These are phyloP conservation scores for Krasilnikovozyma curviuscula DNA, from an alignment of 768 basidiomycete genomes.

Conservation along the genomic window DNA sequence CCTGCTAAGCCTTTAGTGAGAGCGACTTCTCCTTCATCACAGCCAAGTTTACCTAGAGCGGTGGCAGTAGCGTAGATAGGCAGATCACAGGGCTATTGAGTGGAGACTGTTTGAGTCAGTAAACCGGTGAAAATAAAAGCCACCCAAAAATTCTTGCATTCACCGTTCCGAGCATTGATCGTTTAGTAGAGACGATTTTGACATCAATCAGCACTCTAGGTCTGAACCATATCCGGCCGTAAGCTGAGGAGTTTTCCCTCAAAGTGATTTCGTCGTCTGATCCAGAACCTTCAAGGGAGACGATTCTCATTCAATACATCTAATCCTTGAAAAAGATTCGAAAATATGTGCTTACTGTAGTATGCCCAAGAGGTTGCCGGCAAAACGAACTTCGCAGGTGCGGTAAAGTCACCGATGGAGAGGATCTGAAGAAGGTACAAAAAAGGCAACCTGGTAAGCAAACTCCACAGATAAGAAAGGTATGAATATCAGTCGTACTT, in stretches of 20 bases:
- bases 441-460: neutral
- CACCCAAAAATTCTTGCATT: neutral
- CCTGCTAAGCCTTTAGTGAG: constrained; percentile 74
- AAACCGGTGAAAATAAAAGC: constrained; percentile 30
- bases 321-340: neutral
- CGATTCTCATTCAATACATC: neutral
- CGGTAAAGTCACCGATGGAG: too few relatives aligned
- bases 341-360: too few relatives aligned
- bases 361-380: too few relatives aligned
- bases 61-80: constrained; percentile 44
- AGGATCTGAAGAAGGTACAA: neutral
- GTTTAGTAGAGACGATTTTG: neutral
- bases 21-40: constrained; percentile 84
- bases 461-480: neutral
- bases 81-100: neutral
- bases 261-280: constrained; percentile 10
- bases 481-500: too few relatives aligned
- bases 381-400: too few relatives aligned
- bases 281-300: neutral
- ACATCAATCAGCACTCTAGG: constrained; percentile 2
- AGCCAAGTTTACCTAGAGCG: constrained; percentile 74
- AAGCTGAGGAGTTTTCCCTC: constrained; percentile 6
- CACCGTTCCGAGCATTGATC: neutral
- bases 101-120: neutral
- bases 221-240: neutral